Evolutionary conservation across 441 rosid species (phyloP).

Genomic region (Euphorbia schlechtendalii): DNA sequence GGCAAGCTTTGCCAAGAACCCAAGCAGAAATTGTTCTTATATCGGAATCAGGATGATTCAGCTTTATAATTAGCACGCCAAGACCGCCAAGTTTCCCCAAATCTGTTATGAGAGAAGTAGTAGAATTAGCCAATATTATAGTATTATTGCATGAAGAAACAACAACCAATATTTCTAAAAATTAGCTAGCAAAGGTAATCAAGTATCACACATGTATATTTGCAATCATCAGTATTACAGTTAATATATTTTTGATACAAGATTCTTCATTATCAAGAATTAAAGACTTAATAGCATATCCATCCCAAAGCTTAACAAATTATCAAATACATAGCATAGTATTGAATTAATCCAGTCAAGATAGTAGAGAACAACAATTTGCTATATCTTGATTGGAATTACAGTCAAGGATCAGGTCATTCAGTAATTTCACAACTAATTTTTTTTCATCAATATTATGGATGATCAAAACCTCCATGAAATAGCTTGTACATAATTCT

Average conservation of each 20-base stretch:
- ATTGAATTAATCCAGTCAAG: neutral
- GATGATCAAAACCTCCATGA: too few relatives aligned
- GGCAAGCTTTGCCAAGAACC: conserved; percentile 89
- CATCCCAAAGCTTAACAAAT: neutral
- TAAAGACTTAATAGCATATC: neutral
- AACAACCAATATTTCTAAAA: neutral
- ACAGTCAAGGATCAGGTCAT: too few relatives aligned
- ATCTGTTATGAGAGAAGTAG: conserved; percentile 39
- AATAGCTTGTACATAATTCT: too few relatives aligned
- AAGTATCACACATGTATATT: neutral
- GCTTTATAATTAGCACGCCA: conserved; percentile 42
- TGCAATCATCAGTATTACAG: neutral
- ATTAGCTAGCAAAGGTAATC: too few relatives aligned
- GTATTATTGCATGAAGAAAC: neutral
- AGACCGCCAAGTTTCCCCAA: conserved; percentile 77
- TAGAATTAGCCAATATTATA: conserved; percentile 9
- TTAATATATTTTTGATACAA: neutral
- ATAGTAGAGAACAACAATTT: neutral
- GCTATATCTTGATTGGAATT: neutral
- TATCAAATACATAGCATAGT: neutral
- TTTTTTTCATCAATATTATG: too few relatives aligned
- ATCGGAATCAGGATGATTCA: conserved; percentile 56
- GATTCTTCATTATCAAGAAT: neutral
- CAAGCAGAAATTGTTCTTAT: conserved; percentile 78
- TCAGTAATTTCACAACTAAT: too few relatives aligned